Base-by-base conservation (phyloP, 2,329 filamentous ascomycete species). In the Bipolaris bicolor region DNA sequence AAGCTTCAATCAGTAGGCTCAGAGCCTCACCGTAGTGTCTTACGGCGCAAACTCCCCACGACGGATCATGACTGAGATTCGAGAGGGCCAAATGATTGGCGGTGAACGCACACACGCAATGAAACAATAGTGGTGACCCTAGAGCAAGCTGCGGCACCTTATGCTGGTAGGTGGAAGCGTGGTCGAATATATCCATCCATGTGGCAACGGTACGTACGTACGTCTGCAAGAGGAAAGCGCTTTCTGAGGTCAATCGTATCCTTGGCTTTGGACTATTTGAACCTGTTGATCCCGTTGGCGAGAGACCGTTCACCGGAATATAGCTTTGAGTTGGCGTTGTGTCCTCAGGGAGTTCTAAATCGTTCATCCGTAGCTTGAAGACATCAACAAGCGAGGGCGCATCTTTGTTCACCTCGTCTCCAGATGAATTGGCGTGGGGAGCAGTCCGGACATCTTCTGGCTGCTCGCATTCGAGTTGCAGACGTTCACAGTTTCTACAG, bases 131-230 rank as follows among this genome's bases (percentile, higher is more conserved):
- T 10, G 70, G 66, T 13, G 71, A 75, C 10, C 51, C 58, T 2
- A 74, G 65, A 5, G 63, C 68, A 4, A 72, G 61, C 15, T 65
- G 69, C 3, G 69, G 67, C 5, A 76, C 60, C 15, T 50, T 61
- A 16, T 72, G 62, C 48, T 76, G 71, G 45, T 75, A 76, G 4
- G 71, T 73, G 34, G 45, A 63, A 5, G 37, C 52, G 39, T 70
- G 67, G 36, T 75, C 72, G 53, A 76, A 72, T 2, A 75, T 53
- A 41, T 75, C 73, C 69, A 75, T 74, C 72, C 72, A 76, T 2
- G 54, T 67, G 6, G 71, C 73, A 10, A 76, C 69, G 3, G 70
- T 75, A 7, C 66, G 63, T 26, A 71, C 63, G 41, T 72, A 76
- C 6, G 65, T 69, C 47, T 75, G 66, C 1, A 76, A 57, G 1